A percentile compares a stretch with the other conserved stretches of the same genome.
Evolutionary conservation across 1,139 yeast species (phyloP).

Genomic region (Sugiyamaella neomexicana): DNA sequence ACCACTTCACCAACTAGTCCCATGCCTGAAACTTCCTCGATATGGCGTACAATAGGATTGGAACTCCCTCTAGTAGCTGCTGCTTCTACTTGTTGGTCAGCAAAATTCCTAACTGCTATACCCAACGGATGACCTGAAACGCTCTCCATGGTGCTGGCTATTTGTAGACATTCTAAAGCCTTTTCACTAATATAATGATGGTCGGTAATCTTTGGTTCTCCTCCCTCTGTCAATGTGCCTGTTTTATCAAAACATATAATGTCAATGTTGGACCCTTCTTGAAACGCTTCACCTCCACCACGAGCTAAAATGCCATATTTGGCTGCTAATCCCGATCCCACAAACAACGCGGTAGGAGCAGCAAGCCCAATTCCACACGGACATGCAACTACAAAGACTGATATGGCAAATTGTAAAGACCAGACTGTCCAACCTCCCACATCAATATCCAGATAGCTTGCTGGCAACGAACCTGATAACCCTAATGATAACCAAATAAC

Average conservation of each 20-base stretch:
- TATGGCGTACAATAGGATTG: slow-evolving; percentile 41
- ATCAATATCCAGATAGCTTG: slow-evolving; percentile 57
- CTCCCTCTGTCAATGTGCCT: slow-evolving; percentile 69
- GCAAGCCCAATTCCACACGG: slow-evolving; percentile 93
- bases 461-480: slow-evolving; percentile 54
- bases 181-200: slow-evolving; percentile 38
- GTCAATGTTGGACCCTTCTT: slow-evolving; percentile 65
- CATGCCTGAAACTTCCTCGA: slow-evolving; percentile 57
- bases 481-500: slow-evolving; percentile 66
- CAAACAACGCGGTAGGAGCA: slow-evolving; percentile 90
- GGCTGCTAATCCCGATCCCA: slow-evolving; percentile 87
- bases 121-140: slow-evolving; percentile 75
- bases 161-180: slow-evolving; percentile 42
- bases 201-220: slow-evolving; percentile 59
- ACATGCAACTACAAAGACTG: slow-evolving; percentile 86
- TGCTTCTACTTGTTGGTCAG: slow-evolving; percentile 32
- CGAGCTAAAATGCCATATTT: slow-evolving; percentile 71
- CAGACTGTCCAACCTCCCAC: slow-evolving; percentile 76
- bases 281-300: slow-evolving; percentile 83
- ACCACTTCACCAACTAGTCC: slow-evolving; percentile 53
- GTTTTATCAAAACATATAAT: slow-evolving; percentile 78
- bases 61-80: slow-evolving; percentile 32
- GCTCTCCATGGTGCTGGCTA: slow-evolving; percentile 59
- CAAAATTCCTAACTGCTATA: slow-evolving; percentile 52
- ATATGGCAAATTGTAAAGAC: slow-evolving; percentile 74